Base-by-base conservation (phyloP, 225 moss, liverwort and hornwort species). In the Thuidium tamariscinum region DNA sequence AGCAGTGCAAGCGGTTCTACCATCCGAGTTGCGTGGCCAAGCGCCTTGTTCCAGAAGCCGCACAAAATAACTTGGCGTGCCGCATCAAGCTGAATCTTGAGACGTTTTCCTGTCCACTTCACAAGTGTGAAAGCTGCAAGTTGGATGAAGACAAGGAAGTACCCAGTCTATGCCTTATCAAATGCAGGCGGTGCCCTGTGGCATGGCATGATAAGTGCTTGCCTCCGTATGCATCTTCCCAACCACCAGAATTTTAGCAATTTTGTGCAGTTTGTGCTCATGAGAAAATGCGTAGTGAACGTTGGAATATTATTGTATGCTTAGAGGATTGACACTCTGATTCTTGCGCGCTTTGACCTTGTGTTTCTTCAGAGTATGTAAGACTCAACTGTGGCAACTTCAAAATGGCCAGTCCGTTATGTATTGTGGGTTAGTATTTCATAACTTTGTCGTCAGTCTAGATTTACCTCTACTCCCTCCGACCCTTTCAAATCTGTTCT, bases 191-290 rank as follows among this genome's bases (percentile, higher is more conserved):
- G 29, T 94, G 93, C 88, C 93, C 93, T 55, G 82, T 90, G 54
- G 93, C 93, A 49, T 94, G 92, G 92, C 93, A 94, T 80, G 81
- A 90, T 77, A 92, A 91, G 88, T 94, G 93, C 88, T 91, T 94
- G 89, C 93, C 93, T 59, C 39, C 55, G 92, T 94, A 89, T 36
- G 85, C 55, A 78, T 27, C 88, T 82, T 82, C 63, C 42, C 74
- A 89, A 82, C 74, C 48, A 66, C 51, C 64, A 37, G 29, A 80
- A 59, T 69, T 56, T 62, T 19, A 25, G 74, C 86, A n/a, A 44
- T 66, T 74, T 59, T 59, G 32, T 37, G 44, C 83, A 86, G 42
- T 59, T 74, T 79, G 32, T 59, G 21, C 56, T 21, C 60, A 62
- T 67, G 82, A 42, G 66, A 42, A 68, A 74, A 74, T 83, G 68